phyloP scores from a whole-genome alignment of 805 yeast genomes.

The Yarrowia yakushimensis region DNA sequence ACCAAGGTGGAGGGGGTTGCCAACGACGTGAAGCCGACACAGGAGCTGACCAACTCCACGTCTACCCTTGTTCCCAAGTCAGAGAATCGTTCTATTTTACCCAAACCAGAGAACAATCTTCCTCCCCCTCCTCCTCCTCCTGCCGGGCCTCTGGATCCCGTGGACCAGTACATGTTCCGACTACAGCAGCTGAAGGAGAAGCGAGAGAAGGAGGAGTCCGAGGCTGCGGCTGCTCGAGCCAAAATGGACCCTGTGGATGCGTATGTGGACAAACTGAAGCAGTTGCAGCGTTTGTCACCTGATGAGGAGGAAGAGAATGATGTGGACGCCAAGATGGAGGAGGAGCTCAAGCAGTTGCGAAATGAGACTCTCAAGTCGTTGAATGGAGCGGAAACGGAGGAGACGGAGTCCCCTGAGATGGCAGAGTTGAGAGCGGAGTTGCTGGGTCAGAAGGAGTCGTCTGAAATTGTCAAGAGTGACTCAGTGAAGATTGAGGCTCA shows the following conservation, averaged over 20 bases:
- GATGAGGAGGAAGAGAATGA: background rate
- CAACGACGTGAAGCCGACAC: no score
- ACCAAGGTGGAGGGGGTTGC: background rate
- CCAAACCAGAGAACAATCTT: no score
- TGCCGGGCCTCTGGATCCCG: no score
- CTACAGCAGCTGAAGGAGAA: background rate
- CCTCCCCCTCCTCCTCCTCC: no score
- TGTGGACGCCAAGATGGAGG: background rate
- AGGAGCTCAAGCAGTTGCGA: background rate
- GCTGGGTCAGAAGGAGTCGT: background rate
- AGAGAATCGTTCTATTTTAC: no score
- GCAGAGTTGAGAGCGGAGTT: background rate
- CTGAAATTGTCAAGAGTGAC: background rate
- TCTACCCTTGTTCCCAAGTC: no score
- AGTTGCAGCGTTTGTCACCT: background rate
- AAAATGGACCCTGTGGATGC: background rate
- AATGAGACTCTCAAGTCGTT: background rate
- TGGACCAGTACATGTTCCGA: background rate
- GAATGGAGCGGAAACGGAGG: background rate
- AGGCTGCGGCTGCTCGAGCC: background rate
- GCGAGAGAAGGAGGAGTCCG: background rate
- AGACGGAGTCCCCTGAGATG: background rate
- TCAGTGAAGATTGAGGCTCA: no score
- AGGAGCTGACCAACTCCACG: no score
- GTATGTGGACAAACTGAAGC: background rate